Evolutionary conservation across 2,329 filamentous ascomycete species (phyloP), one percentile per base, ranked within the genome.

Genomic region (Fusarium mangiferae): DNA sequence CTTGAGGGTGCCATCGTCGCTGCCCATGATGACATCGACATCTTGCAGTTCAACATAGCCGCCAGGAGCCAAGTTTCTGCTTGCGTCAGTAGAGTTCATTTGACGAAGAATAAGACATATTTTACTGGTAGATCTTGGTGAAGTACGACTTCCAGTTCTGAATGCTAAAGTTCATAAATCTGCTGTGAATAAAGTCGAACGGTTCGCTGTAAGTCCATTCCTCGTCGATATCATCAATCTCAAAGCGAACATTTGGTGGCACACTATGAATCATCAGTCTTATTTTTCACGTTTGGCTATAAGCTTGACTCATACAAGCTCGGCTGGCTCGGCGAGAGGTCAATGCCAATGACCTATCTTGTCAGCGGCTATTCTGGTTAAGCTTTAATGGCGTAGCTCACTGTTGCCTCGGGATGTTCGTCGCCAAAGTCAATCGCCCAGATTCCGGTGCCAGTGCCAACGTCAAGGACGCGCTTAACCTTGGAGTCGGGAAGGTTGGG

Each of bases 31-130:
- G 13, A 73, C 66, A 24, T 76, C 72, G 6, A 76, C 64, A 13
- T 76, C 74, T 22, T 76, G 74, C 3, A 76, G 51, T 26, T 76
- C 74, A 2, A 75, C 69, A 7, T 75, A 76, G 2, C 74, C 74
- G 2, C 74, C 74, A 0, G 74, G 74, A 0, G 72, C 14, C 9
- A 76, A 30, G 30, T 76, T 66, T 7, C 74, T 76, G 1, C 5
- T 15, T 11, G 3, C 1, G 5, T 70, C 12, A 66, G 39, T 13
- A 46, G 24, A 4, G 3, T 13, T 15, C 0, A 9, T 15, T 13
- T 3, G 15, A 2, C 0, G 4, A 10, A 11, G 4, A 9, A 6
- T 15, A 11, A 18, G 7, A 11, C 0, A 2, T 6, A 3, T 1
- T 36, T 55, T 41, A 70, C 67, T 70, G 26, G 7, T 70, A 70